phyloP scores from a whole-genome alignment of 1,284 basidiomycete species.

The Acaromyces ingoldii region DNA sequence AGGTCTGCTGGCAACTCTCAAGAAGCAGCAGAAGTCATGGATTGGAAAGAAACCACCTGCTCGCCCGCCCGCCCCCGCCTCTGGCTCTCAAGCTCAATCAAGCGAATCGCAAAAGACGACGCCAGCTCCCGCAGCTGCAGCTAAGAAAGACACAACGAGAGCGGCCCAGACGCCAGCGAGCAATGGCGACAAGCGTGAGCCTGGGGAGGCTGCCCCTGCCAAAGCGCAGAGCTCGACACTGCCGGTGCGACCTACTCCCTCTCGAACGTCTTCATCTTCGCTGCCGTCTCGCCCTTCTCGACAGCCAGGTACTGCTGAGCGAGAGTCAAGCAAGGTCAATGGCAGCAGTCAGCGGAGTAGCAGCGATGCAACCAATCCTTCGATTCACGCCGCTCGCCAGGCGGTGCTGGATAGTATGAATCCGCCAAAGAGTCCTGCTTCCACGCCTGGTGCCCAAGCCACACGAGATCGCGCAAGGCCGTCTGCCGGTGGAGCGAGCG shows the following conservation, averaged over 20 bases:
- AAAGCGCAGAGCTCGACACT: neutral
- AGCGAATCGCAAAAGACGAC: neutral
- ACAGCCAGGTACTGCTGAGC: no score
- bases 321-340: neutral
- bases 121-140: neutral
- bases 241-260: neutral
- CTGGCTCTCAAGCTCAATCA: neutral
- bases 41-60: slow-evolving; percentile 12
- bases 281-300: neutral
- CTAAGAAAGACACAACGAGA: neutral
- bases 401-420: slow-evolving; percentile 18
- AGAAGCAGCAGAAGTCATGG: slow-evolving; percentile 37
- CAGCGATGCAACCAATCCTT: neutral
- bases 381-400: slow-evolving; percentile 11
- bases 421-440: slow-evolving; percentile 11
- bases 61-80: neutral
- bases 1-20: slow-evolving; percentile 44
- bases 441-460: slow-evolving; percentile 12
- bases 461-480: slow-evolving; percentile 8
- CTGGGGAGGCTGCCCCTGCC: no score
- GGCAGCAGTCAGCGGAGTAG: neutral
- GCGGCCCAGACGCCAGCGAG: neutral
- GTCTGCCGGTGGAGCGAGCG: neutral
- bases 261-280: neutral
- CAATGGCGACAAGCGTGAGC: neutral